phyloP scores from a whole-genome alignment of 1,284 basidiomycete species.

The Irpex sp. region DNA sequence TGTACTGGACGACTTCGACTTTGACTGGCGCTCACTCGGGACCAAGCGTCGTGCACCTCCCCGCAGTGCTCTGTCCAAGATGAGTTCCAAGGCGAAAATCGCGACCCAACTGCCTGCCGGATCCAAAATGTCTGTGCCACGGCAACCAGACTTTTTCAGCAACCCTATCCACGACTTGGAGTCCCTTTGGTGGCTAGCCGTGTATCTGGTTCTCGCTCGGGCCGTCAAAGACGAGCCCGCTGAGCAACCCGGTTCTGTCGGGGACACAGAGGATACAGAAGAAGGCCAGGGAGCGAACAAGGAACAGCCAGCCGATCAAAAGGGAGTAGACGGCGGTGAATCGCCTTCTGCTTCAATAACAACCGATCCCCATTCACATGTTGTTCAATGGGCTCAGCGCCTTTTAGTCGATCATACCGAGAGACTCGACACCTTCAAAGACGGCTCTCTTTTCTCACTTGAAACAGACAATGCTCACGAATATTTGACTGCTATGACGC shows the following conservation, averaged over 20 bases:
- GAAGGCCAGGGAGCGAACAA: no score
- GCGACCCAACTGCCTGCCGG: no score
- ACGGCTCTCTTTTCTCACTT: background rate
- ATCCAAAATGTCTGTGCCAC: no score
- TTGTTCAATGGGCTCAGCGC: background rate
- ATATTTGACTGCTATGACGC: background rate
- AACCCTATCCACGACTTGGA: constrained; percentile 2
- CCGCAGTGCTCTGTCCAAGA: no score
- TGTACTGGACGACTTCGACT: background rate
- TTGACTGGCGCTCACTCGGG: background rate
- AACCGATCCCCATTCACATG: no score
- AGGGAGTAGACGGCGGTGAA: no score
- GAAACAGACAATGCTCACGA: background rate
- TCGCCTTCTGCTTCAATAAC: no score
- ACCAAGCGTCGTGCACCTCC: no score
- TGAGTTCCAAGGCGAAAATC: no score
- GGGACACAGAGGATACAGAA: no score
- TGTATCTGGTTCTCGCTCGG: background rate
- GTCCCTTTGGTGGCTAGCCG: constrained; percentile 1
- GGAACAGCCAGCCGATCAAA: no score
- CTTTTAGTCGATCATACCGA: background rate
- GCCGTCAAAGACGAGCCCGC: background rate
- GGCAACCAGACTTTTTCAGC: background rate
- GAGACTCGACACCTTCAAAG: background rate
- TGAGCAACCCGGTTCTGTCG: no score